Base-by-base conservation (phyloP, 805 yeast species). In the Torulaspora franciscae region DNA sequence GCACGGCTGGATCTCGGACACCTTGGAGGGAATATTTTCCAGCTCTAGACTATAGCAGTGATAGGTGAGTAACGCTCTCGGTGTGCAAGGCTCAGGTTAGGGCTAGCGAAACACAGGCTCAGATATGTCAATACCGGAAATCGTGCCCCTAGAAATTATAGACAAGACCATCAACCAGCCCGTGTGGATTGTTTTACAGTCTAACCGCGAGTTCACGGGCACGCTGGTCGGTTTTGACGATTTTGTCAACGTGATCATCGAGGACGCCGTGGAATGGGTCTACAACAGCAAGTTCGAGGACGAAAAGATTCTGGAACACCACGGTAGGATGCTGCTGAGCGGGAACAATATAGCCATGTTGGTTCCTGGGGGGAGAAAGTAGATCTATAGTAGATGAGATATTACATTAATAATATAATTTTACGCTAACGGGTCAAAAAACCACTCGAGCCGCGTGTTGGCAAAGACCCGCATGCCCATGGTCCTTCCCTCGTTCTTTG, bases 211-310 rank as follows among this genome's bases (percentile, higher is more conserved):
- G 62, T 93, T 88, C 62, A 75, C 77, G n/a, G 99, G 99, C 1
- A 86, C 81, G 3, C 71, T 93, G 41, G 77, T 84, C 24, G 98
- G 98, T 1, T 91, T 91, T 65, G 99, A 93, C 63, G 98, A 93
- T 66, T 91, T 83, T 57, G 97, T 93, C 48, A 93, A 87, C 61
- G 80, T 90, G 66, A 95, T 93, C 8, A 73, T 93, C 42, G 85
- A 85, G 55, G 82, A 90, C 56, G 97, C 64, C 10, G 56, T 55
- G 3, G 66, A 61, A 43, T 62, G 61, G 50, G 51, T 46, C 14
- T 45, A 49, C 27, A 50, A 45, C 19, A 48, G 42, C n/a, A 47
- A 46, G n/a, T 48, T 39, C 29, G 57, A 61, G 33, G 77, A 73
- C 42, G 68, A 64, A 33, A 73, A 72, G 28, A 75, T 74, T 4